These are phyloP conservation scores for Triticum monococcum DNA, from an alignment of 176 grass and related monocot genomes.

Conservation along the genomic window DNA sequence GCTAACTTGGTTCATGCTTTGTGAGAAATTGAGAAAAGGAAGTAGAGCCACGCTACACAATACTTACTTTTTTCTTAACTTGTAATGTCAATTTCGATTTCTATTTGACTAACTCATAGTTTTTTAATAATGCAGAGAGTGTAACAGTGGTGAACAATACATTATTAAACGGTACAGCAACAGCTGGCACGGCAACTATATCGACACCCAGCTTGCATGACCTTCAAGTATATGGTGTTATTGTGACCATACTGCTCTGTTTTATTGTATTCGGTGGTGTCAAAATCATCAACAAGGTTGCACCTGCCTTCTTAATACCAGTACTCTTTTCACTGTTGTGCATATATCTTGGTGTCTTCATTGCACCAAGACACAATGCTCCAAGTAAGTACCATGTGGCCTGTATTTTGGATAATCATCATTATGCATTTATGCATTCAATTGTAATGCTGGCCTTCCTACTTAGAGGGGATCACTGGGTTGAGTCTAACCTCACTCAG, in stretches of 20 bases:
- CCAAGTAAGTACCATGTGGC: conserved; percentile 55
- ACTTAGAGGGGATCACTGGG: conserved; percentile 83
- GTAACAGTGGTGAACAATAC: conserved; percentile 82
- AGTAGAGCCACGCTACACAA: not conserved
- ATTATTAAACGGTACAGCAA: conserved; percentile 63
- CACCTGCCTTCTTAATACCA: conserved; percentile 89
- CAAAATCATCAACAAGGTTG: conserved; percentile 97
- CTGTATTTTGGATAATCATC: conserved; percentile 16
- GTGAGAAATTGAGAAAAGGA: conserved; percentile 10
- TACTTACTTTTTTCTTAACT: conserved; percentile 8
- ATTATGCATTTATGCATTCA: conserved; percentile 30
- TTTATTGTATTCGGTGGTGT: conserved; percentile 99
- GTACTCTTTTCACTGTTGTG: conserved; percentile 91
- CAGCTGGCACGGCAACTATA: conserved; percentile 67
- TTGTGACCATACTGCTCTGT: conserved; percentile 87
- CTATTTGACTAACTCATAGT: conserved; percentile 13
- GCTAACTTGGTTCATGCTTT: not conserved
- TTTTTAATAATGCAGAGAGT: conserved; percentile 67
- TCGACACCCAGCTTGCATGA: conserved; percentile 91
- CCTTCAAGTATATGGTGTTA: conserved; percentile 92
- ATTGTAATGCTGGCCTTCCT: conserved; percentile 12
- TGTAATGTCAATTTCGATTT: conserved; percentile 1
- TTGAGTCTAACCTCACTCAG: conserved; percentile 73
- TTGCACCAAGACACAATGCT: conserved; percentile 83
- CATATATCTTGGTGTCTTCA: conserved; percentile 92